Evolutionary conservation across 495 filamentous ascomycete genomes (phyloP).

Genomic region (Endocarpon pusillum): DNA sequence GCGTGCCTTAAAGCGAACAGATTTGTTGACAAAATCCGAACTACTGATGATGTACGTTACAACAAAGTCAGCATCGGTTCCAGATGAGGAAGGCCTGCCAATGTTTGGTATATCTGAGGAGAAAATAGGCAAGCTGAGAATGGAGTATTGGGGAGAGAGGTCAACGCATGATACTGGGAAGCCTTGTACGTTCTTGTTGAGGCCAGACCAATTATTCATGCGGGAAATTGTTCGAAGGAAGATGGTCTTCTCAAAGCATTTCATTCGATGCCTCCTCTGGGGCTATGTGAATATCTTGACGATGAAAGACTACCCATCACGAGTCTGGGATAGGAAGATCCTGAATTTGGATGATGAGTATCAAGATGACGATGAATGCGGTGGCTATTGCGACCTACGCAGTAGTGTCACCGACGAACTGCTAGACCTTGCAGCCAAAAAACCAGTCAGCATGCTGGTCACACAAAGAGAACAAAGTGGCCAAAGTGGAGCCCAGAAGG

Average conservation of each 20-base stretch:
- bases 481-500: too few species aligned
- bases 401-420: background rate
- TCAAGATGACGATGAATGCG: background rate
- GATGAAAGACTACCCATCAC: background rate
- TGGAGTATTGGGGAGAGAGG: background rate
- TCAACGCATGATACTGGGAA: background rate
- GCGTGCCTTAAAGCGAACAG: conserved; percentile 26
- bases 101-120: background rate
- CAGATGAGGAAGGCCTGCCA: background rate
- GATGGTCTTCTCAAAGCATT: background rate
- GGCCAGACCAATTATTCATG: background rate
- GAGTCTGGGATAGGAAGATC: background rate
- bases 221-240: background rate
- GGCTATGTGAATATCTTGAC: background rate
- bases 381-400: background rate
- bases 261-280: background rate
- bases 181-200: background rate
- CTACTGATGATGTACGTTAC: conserved; percentile 27
- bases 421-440: background rate
- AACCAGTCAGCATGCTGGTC: too few species aligned
- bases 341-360: background rate
- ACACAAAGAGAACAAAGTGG: too few species aligned
- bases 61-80: background rate
- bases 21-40: conserved; percentile 22
- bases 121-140: background rate